phyloP scores from a whole-genome alignment of 2,329 filamentous ascomycete species.

The Claviceps quebecensis region DNA sequence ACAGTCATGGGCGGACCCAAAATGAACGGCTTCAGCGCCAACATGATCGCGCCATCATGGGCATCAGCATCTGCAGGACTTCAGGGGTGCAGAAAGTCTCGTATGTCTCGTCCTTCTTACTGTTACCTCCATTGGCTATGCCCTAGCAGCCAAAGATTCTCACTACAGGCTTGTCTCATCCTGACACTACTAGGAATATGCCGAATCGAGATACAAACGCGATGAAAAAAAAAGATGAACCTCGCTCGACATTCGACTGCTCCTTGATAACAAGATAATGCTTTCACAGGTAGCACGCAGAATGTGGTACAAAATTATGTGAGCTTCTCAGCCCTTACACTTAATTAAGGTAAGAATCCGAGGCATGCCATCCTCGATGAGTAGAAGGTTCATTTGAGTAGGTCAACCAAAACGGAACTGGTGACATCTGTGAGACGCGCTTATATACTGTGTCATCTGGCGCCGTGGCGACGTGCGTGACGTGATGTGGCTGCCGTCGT shows the following conservation, averaged over 20 bases:
- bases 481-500: constrained; percentile 8
- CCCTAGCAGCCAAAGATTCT: background rate
- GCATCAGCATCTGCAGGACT: too few species aligned
- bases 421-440: constrained; percentile 5
- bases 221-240: background rate
- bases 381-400: background rate
- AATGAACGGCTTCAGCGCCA: background rate
- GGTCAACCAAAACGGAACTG: background rate
- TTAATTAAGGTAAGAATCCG: too few species aligned
- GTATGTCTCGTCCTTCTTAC: background rate
- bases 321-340: too few species aligned
- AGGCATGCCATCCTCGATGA: background rate
- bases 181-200: background rate
- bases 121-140: background rate
- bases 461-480: constrained; percentile 10
- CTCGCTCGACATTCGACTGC: background rate
- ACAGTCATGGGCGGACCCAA: background rate
- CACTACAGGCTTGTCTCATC: background rate
- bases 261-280: background rate
- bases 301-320: too few species aligned
- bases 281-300: too few species aligned
- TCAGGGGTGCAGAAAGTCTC: background rate
- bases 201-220: background rate
- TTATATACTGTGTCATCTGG: constrained; percentile 2
- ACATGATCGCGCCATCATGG: too few species aligned